Percentiles rank a stretch among this genome's conserved stretches.
These are phyloP conservation scores for Prunus dulcis DNA, from an alignment of 306 rosid species.

Conservation along the genomic window DNA sequence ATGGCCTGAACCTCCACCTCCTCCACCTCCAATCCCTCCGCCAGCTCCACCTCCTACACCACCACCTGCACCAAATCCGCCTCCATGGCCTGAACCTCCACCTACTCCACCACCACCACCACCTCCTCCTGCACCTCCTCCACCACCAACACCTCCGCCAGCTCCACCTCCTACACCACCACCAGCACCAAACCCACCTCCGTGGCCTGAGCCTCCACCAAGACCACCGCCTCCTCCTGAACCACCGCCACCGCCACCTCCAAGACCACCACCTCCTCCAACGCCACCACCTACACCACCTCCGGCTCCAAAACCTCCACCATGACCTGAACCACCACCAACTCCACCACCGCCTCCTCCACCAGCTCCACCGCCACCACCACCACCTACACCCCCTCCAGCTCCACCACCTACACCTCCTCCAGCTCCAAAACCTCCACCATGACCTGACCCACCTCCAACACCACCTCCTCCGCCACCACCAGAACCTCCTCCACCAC, in stretches of 20 bases:
- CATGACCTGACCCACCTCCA: constrained; percentile 36
- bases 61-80: constrained; percentile 37
- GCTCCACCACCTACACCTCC: constrained; percentile 40
- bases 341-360: constrained; percentile 18
- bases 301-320: constrained; percentile 13
- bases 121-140: constrained; percentile 20
- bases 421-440: constrained; percentile 44
- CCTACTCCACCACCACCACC: constrained; percentile 35
- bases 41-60: constrained; percentile 29
- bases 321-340: constrained; percentile 19
- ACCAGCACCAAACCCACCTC: constrained; percentile 20
- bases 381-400: constrained; percentile 43
- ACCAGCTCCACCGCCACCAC: constrained; percentile 35
- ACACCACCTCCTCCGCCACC: constrained; percentile 14
- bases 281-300: constrained; percentile 13
- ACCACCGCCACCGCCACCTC: constrained; percentile 13
- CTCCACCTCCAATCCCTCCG: constrained; percentile 4
- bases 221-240: constrained; percentile 11
- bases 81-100: constrained; percentile 27
- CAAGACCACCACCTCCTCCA: constrained; percentile 11
- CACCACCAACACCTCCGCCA: constrained; percentile 34
- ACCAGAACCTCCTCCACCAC: constrained; percentile 37
- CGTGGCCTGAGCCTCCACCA: constrained; percentile 7
- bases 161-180: constrained; percentile 54
- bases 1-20: constrained; percentile 3